Evolutionary conservation across 306 rosid species (phyloP).

Genomic region (Corylus americana): DNA sequence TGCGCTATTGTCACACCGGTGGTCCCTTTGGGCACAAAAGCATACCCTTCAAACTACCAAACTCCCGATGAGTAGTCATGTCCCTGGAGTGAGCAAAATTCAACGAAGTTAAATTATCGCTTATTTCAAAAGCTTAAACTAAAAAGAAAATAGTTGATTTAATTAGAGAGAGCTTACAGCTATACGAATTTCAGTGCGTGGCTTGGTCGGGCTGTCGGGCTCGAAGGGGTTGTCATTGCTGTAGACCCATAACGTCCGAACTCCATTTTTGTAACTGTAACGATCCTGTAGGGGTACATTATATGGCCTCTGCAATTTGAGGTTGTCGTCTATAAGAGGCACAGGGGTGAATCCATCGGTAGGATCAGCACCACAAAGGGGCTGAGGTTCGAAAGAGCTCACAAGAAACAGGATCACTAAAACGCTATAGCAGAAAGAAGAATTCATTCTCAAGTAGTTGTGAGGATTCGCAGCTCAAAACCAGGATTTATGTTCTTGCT

Average conservation of each 20-base stretch:
- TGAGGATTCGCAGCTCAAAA: no score
- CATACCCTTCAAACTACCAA: conserved; percentile 30
- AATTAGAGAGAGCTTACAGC: background rate
- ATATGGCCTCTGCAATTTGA: conserved; percentile 40
- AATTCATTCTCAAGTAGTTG: no score
- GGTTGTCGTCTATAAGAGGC: conserved; percentile 35
- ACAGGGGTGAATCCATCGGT: conserved; percentile 48
- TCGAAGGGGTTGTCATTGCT: conserved; percentile 10
- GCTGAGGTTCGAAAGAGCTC: no score
- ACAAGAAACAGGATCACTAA: no score
- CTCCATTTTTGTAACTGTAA: conserved; percentile 19
- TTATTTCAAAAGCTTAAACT: no score
- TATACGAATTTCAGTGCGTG: conserved; percentile 9
- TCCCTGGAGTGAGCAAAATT: background rate
- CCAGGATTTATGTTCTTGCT: no score
- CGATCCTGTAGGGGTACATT: conserved; percentile 8
- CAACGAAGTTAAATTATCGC: no score
- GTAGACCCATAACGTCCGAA: conserved; percentile 24
- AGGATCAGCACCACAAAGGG: conserved; percentile 36
- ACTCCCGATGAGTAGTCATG: conserved; percentile 27
- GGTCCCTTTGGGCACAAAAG: conserved; percentile 12
- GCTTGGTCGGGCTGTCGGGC: background rate
- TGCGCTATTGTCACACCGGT: conserved; percentile 22
- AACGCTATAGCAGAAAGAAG: no score
- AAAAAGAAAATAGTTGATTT: no score